Base-by-base conservation (phyloP, 2,329 filamentous ascomycete genomes). In the Phialophora chinensis region DNA sequence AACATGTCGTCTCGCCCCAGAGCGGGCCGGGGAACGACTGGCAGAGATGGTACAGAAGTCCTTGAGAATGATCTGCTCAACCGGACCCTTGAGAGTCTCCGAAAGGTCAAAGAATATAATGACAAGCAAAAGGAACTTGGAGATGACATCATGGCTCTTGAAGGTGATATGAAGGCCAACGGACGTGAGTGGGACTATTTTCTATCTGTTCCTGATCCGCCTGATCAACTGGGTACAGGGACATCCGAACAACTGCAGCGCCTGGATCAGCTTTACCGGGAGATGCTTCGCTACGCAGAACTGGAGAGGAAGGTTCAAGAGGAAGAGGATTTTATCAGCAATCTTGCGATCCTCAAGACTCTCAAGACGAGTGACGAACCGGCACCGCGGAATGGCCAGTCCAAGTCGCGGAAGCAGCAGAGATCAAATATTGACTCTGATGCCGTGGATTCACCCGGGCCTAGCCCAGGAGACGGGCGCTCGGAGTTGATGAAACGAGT, bases 311-410 rank as follows among this genome's bases (percentile, higher is more conserved):
- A 79, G 23, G 82, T 84, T 38, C 77, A 83, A 58, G 81, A 83
- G 64, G 82, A 82, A 14, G 80, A 81, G 65, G 81, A 83, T 70
- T 81, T 83, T 61, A 80, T 83, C 72, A 83, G 82, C 70, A 83
- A 83, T 66, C 68, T 84, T 59, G 81, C 79, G 35, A 78, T 84
- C 57, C 74, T 84, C 56, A 81, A 78, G 25, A 81, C 82, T 14
- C 76, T 84, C n/a, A 80, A 81, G 56, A 78, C 80, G 44, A 81
- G 78, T 25, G 82, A 83, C 69, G 79, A 80, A 14, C 81, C 82
- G 65, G 77, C 79, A 1, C 77, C 76, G 17, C 72, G 77, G 25
- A 78, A 78, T 42, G 77, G 79, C 49, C 74, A 78, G 23, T 75
- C 75, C 17, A 84, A 83, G 66, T 79, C 79, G 27, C 79, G 82